A percentile compares a stretch with the other conserved stretches of the same genome.
Evolutionary conservation across 176 grass and related monocot species (phyloP).

Genomic region (Panicum miliaceum): DNA sequence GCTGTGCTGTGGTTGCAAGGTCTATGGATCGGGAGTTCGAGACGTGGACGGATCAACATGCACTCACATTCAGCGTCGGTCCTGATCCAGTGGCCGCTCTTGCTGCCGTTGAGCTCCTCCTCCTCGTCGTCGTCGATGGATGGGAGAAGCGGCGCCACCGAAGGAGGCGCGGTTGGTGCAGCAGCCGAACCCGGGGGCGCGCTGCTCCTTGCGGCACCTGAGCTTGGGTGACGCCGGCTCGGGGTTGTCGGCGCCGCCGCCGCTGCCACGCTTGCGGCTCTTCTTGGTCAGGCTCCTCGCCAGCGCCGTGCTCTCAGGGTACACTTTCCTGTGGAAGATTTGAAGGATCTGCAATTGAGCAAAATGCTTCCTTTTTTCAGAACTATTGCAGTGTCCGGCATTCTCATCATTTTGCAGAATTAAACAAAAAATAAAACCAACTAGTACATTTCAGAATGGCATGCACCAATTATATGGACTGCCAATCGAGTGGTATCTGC

Average conservation of each 20-base stretch:
- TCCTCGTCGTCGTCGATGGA: constrained; percentile 6
- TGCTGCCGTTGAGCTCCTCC: constrained; percentile 44
- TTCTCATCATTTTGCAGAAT: not conserved
- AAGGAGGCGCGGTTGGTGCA: constrained; percentile 62
- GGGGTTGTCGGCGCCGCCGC: not conserved
- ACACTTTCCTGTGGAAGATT: constrained; percentile 95
- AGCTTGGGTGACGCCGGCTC: constrained; percentile 32
- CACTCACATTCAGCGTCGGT: constrained; percentile 96
- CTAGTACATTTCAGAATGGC: not conserved
- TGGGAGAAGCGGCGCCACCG: constrained; percentile 23
- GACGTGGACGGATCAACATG: not conserved
- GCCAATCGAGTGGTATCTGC: not conserved
- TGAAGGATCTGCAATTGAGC: constrained; percentile 84
- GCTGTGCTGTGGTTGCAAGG: constrained; percentile 30
- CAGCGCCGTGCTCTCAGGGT: constrained; percentile 68
- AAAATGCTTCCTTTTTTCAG: constrained; percentile 35
- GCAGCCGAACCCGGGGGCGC: constrained; percentile 53
- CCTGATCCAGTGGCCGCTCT: constrained; percentile 93
- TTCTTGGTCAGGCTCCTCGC: constrained; percentile 40
- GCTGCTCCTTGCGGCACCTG: constrained; percentile 41
- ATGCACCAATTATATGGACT: not conserved
- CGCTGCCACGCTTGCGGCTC: constrained; percentile 26
- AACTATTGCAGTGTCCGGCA: not conserved
- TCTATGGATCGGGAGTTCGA: not conserved
- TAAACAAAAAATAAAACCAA: not conserved